Percentiles rank a stretch among this genome's conserved stretches.
phyloP scores from a whole-genome alignment of 139 green algal species.

The Eudorina sp. region DNA sequence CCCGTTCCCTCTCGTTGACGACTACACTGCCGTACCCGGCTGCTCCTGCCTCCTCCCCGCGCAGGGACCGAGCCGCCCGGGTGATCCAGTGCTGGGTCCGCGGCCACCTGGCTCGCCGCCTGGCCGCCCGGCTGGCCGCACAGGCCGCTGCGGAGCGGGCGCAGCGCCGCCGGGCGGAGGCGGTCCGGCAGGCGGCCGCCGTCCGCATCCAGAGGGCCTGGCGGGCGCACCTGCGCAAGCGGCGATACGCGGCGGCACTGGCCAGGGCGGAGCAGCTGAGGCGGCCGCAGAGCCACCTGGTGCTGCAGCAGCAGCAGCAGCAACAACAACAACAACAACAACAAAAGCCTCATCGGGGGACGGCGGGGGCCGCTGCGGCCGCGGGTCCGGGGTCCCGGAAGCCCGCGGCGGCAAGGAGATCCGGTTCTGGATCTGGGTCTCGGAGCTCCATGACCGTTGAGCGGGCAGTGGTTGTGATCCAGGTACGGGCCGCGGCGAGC shows the following conservation, averaged over 20 bases:
- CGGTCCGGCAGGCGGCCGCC: not conserved
- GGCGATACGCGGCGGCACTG: constrained; percentile 23
- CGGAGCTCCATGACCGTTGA: not conserved
- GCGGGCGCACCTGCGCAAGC: constrained; percentile 15
- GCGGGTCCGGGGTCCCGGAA: no score
- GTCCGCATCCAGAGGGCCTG: constrained; percentile 19
- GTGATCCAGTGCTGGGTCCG: constrained; percentile 33
- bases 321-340: not conserved
- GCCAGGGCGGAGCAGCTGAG: not conserved
- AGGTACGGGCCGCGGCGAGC: not conserved
- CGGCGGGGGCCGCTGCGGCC: no score
- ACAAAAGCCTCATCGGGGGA: no score
- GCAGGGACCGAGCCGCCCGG: constrained; percentile 29
- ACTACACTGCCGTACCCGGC: no score
- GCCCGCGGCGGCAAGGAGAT: no score
- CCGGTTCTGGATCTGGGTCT: no score
- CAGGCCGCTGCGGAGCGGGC: not conserved
- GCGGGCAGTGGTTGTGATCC: constrained; percentile 28
- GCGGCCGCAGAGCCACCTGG: not conserved
- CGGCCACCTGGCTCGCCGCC: constrained; percentile 29
- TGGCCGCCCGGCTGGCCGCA: not conserved
- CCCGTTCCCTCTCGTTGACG: no score
- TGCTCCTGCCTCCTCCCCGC: not conserved
- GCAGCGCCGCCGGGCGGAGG: not conserved
- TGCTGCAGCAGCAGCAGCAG: not conserved